Evolutionary conservation across 805 yeast genomes (phyloP).

Genomic region (Nakazawaea wickerhamii): DNA sequence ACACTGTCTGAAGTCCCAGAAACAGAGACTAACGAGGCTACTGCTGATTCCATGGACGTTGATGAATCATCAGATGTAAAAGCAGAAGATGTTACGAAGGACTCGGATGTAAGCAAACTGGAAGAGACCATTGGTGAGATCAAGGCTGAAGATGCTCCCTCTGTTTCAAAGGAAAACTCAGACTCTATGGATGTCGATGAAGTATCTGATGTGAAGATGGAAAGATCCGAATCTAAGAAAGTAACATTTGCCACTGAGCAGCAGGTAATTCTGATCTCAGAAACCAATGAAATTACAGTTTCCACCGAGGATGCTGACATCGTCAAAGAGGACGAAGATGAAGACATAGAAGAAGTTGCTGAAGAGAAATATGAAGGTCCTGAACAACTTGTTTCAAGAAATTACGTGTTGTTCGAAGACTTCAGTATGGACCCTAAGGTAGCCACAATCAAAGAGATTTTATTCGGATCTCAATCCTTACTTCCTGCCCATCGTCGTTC

Average conservation of each 20-base stretch:
- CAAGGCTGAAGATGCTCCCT: background rate
- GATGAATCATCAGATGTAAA: too few relatives aligned
- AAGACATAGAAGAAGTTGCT: conserved; percentile 4
- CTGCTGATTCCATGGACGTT: too few relatives aligned
- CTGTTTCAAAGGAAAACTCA: background rate
- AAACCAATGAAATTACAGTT: background rate
- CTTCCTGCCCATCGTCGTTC: conserved; percentile 48
- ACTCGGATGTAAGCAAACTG: background rate
- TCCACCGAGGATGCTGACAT: background rate
- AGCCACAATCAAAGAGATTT: conserved; percentile 29
- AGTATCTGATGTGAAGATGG: background rate
- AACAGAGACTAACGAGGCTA: too few relatives aligned
- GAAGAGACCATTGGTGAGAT: background rate
- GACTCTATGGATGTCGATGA: background rate
- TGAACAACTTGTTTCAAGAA: conserved; percentile 50
- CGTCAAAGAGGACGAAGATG: conserved; percentile 4
- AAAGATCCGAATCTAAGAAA: conserved; percentile 11
- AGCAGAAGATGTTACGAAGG: background rate
- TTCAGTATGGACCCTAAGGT: conserved; percentile 31
- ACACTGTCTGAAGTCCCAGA: too few relatives aligned
- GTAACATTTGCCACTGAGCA: conserved; percentile 16
- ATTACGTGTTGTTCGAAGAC: conserved; percentile 48
- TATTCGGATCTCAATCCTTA: conserved; percentile 60
- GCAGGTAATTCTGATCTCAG: conserved; percentile 5
- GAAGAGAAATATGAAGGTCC: conserved; percentile 57